Evolutionary conservation across 2,329 filamentous ascomycete genomes (phyloP), one percentile per base, ranked within the genome.

Genomic region (Pyrenophora seminiperda): DNA sequence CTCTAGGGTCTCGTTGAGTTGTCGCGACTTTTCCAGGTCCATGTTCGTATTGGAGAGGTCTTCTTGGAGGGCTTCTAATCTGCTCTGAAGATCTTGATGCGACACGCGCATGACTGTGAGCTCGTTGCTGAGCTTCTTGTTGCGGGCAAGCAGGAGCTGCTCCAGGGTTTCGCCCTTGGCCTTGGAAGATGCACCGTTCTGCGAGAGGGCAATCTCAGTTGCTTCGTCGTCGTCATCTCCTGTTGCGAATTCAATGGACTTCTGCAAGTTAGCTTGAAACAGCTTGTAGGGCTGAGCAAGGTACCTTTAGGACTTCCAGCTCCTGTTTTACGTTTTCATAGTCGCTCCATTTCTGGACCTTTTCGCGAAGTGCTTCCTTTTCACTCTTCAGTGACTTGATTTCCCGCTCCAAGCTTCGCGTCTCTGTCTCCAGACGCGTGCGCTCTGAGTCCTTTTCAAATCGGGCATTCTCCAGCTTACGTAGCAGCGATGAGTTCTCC

Each of bases 251-350:
- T 99, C 94, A 63, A 99, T 97, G 61, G 93, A 96, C 83, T 83
- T 7, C 29, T 14, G 7, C 24, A 10, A 10, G 42, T 66, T 38
- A 68, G 60, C 17, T 41, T 24, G 36, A 7, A 31, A 22, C 22
- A 17, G 10, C 22, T 7, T 10, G 10, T 1, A 2, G 14, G 2
- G 7, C 7, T 14, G 4, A 2, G 3, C 10, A 22, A 3, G 39
- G 41, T 67, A 82, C 82, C 72, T 96, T 96, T 53, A 99, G 83
- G 54, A 97, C 92, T 66, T 97, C 93, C 3, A 99, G 81, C 73
- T 99, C 95, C 58, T 95, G 90, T 75, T 94, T 97, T 39, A 99
- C 85, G 51, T 97, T 93, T 27, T 97, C 92, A 70, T 99, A 99
- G 71, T 99, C 94, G 60, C 85, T 85, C 85, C 90, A 95, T 70